Evolutionary conservation across 495 filamentous ascomycete genomes (phyloP), one percentile per base, ranked within the genome.

Genomic region (Jackrogersella minutella): DNA sequence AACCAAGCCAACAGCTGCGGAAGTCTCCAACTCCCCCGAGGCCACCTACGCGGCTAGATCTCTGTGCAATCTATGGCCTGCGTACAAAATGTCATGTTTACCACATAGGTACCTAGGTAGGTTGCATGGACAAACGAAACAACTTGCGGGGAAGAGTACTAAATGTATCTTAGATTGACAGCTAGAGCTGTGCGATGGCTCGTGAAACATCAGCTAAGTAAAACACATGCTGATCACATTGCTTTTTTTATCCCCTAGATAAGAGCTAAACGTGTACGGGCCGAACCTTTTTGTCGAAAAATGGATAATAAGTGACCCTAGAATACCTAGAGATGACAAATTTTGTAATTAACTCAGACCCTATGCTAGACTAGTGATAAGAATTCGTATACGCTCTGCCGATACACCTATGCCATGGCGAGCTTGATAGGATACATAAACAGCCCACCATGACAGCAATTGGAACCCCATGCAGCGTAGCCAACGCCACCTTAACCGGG

Each of bases 401-500:
- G 53, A 39, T 19, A 47, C 13, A 44, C 7, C 8, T 11, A 37
- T 17, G 30, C 26, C 30, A 28, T 44, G 11, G 46, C 26, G 17
- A 34, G 36, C 11, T 56, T 61, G 56, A 49, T 47, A 55, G 33
- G 62, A 59, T 55, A 47, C 30, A 52, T 19, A n/a, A 58, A 28
- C 5, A 52, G 17, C 53, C 24, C 31, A 54, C 53, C 54, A 5
- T 44, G 26, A 37, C 54, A 62, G n/a, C 24, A 36, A 56, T 43
- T 66, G 50, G 19, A 66, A 50, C 64, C 50, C 34, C 39, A 63
- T 68, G 65, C 53, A 55, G 46, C 41, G 44, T 53, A 43, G 52
- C 47, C 46, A 10, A 59, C 47, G 60, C 66, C 66, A 58, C 49
- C 43, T n/a, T 17, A 51, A 31, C 51, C 47, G 47, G 54, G 46